These are phyloP conservation scores for Stachybotrys chlorohalonatus DNA, from an alignment of 2,329 filamentous ascomycete genomes.

Conservation along the genomic window DNA sequence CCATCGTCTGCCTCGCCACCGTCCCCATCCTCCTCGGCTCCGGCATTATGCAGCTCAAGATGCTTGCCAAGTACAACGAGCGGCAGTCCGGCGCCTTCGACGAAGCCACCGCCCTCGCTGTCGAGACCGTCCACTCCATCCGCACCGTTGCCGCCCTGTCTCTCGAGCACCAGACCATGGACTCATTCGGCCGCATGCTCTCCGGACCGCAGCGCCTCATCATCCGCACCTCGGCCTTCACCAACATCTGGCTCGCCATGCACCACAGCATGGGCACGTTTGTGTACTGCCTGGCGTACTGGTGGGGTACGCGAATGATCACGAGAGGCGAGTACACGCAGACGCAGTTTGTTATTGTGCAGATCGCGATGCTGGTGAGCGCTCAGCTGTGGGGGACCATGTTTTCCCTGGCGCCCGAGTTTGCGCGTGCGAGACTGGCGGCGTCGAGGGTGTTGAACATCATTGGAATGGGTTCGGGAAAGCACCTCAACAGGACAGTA, in stretches of 20 bases:
- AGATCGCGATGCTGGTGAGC: conserved; percentile 62
- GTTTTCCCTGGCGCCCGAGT: conserved; percentile 65
- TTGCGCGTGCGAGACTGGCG: conserved; percentile 57
- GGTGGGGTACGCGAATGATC: conserved; percentile 69
- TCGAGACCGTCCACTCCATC: conserved; percentile 58
- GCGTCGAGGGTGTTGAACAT: conserved; percentile 47
- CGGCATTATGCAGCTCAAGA: conserved; percentile 59
- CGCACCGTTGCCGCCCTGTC: conserved; percentile 52
- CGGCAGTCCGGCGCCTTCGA: conserved; percentile 57
- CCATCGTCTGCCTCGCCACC: conserved; percentile 59
- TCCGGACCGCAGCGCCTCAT: conserved; percentile 44
- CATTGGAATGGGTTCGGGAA: conserved; percentile 32
- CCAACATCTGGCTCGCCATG: conserved; percentile 52
- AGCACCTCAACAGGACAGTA: conserved; percentile 9
- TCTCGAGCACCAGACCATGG: conserved; percentile 40
- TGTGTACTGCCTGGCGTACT: conserved; percentile 68
- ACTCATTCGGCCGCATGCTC: conserved; percentile 43
- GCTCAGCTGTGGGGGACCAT: conserved; percentile 67
- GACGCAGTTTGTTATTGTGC: conserved; percentile 67
- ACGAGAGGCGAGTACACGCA: conserved; percentile 53
- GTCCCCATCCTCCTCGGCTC: conserved; percentile 61
- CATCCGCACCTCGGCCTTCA: conserved; percentile 36
- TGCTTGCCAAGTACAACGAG: conserved; percentile 52
- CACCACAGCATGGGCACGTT: conserved; percentile 54
- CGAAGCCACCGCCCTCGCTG: conserved; percentile 53